Evolutionary conservation across 768 basidiomycete species (phyloP).

Genomic region (Crassisporium funariophilum): DNA sequence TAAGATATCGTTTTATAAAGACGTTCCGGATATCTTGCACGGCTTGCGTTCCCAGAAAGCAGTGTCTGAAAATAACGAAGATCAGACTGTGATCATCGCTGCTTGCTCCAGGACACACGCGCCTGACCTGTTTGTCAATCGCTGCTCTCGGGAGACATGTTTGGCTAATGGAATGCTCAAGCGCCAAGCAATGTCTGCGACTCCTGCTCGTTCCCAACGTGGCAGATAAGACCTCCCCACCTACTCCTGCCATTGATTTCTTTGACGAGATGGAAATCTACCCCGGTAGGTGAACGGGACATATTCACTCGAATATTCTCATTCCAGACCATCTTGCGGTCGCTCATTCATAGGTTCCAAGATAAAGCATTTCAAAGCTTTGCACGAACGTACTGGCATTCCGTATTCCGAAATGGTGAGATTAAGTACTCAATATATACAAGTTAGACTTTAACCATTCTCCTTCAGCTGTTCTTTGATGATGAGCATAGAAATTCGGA

Average conservation of each 20-base stretch:
- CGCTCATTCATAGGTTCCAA: slow-evolving; percentile 87
- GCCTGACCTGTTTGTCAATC: slow-evolving; percentile 57
- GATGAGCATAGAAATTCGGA: slow-evolving; percentile 67
- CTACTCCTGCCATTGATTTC: slow-evolving; percentile 54
- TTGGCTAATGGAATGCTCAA: slow-evolving; percentile 26
- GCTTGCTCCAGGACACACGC: slow-evolving; percentile 77
- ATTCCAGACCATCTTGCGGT: background rate
- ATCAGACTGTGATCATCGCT: slow-evolving; percentile 47
- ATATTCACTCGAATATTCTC: background rate
- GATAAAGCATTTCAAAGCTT: slow-evolving; percentile 73
- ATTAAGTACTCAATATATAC: background rate
- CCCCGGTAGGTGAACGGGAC: slow-evolving; percentile 45
- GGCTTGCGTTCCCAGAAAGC: slow-evolving; percentile 42
- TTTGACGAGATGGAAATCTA: slow-evolving; percentile 79
- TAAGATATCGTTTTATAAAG: slow-evolving; percentile 68
- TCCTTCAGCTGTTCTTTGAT: slow-evolving; percentile 64
- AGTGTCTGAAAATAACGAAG: slow-evolving; percentile 31
- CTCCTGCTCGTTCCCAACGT: slow-evolving; percentile 52
- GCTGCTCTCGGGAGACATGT: slow-evolving; percentile 3
- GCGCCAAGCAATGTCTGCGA: slow-evolving; percentile 75
- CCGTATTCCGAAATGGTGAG: slow-evolving; percentile 80
- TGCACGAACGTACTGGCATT: slow-evolving; percentile 74
- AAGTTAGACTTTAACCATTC: background rate
- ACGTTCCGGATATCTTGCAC: slow-evolving; percentile 76
- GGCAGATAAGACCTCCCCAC: slow-evolving; percentile 30